Evolutionary conservation across 1,284 basidiomycete species (phyloP), one percentile per base, ranked within the genome.

Genomic region (Sphagnurus paluster): DNA sequence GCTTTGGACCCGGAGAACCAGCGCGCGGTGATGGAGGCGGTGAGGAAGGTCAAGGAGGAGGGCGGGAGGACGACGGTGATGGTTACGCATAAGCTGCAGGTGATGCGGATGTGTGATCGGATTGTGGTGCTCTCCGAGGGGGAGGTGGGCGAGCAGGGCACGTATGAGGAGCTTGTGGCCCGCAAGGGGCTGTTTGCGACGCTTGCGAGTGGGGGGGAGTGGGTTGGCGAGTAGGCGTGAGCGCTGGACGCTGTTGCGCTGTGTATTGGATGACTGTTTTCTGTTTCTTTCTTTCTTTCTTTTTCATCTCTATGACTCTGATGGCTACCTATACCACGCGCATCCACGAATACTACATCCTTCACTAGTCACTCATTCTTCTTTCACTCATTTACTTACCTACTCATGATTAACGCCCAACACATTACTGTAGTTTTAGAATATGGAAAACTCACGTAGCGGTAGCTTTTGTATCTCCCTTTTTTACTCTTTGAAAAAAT

Each of bases 31-130:
- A 73, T 96, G 61, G 84, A 93, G 49, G 87, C 91, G 10, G 81
- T 96, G 29, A 68, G 72, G 46, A 65, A 43, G 29, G 46, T 49
- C 33, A 46, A 46, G 30, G 32, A n/a, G 52, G 83, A 81, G 66
- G 66, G 71, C 14, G 81, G 80, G 3, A 75, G 85, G 49, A 97
- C 93, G 50, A 93, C 90, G 42, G 65, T 98, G 50, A 87, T 98
- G 73, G 84, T 98, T 56, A 98, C 95, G 16, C 96, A 99, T 72
- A 96, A 96, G 65, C 65, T 93, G 36, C 80, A 86, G 48, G 84
- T 93, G 38, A 99, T 99, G 95, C 79, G 76, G 62, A 82, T 86
- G 76, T 98, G 95, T 69, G 93, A 97, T 65, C 77, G 93, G 29
- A 82, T 99, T 42, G 57, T 98, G 16, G 89, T 97, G 32, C 65